Evolutionary conservation across 2,329 filamentous ascomycete species (phyloP).

Genomic region (Phyllosticta ampelicida): DNA sequence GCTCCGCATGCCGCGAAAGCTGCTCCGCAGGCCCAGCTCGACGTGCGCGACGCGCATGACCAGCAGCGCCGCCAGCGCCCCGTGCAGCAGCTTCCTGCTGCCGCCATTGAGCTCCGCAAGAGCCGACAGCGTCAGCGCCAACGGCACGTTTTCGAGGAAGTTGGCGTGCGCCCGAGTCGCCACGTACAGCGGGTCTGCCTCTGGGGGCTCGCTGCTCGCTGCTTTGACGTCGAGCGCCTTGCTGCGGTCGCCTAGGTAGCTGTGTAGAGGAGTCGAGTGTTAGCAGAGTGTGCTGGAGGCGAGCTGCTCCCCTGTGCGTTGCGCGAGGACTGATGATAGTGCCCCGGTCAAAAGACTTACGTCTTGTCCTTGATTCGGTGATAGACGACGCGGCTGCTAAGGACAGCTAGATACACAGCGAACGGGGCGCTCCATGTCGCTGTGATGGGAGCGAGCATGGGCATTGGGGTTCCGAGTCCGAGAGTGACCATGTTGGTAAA

Average conservation of each 20-base stretch:
- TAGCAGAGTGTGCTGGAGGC: background rate
- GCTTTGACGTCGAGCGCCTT: background rate
- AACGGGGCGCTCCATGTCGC: slow-evolving; percentile 33
- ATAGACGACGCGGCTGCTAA: slow-evolving; percentile 29
- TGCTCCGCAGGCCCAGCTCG: slow-evolving; percentile 27
- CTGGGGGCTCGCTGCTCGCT: background rate
- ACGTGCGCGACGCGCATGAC: slow-evolving; percentile 29
- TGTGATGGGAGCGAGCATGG: slow-evolving; percentile 25
- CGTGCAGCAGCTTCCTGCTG: slow-evolving; percentile 27
- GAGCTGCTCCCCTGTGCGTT: too few species aligned
- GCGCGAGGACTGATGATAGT: background rate
- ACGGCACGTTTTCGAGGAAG: slow-evolving; percentile 35
- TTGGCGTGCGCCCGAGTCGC: slow-evolving; percentile 30
- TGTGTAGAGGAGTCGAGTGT: slow-evolving; percentile 7
- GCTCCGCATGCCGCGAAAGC: slow-evolving; percentile 12
- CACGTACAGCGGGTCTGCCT: slow-evolving; percentile 20
- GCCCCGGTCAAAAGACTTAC: slow-evolving; percentile 15
- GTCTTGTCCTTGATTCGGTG: slow-evolving; percentile 24
- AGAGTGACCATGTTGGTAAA: slow-evolving; percentile 14
- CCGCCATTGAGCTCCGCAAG: slow-evolving; percentile 37
- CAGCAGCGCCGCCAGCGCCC: slow-evolving; percentile 28
- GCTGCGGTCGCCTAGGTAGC: slow-evolving; percentile 18
- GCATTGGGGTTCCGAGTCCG: slow-evolving; percentile 24
- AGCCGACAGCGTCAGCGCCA: slow-evolving; percentile 28
- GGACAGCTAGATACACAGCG: slow-evolving; percentile 31